Base-by-base conservation (phyloP, 441 rosid genomes). In the Iberis amara region DNA sequence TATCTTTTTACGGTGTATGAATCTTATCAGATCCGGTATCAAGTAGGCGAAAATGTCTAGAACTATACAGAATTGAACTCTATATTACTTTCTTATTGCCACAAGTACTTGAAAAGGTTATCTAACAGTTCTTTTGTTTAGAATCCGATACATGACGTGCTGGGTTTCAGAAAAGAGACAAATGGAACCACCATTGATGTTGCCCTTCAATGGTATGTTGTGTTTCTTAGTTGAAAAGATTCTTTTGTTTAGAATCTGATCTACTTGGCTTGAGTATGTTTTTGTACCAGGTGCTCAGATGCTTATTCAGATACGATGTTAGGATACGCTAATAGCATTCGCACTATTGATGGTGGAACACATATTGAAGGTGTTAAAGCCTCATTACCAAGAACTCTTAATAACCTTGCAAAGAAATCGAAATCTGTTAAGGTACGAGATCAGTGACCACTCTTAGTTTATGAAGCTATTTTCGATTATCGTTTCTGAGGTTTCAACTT, bases 281-380 rank as follows among this genome's bases (percentile, higher is more conserved):
- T 10, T 35, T 15, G 21, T 33, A 18, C 63, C 37, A 89, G 94
- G 97, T 89, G 81, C 70, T 73, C 76, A 11, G 95, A 89, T 79
- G 88, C 85, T 66, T 89, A 86, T 68, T 77, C 90, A 40, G 92
- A 89, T 64, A 86, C 79, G 44, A 59, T 83, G 65, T 62, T 89
- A 11, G 31, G 97, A 42, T 89, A 82, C 65, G 94, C 89, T 21
- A 89, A 89, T 70, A 79, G 90, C 73, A 83, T 86, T 45, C 82
- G 82, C 3, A 86, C 95, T 28, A 51, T 72, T 72, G 96, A 85
- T 75, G 97, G 94, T 64, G 90, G 94, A 38, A 89, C 89, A 38
- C 94, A 89, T 58, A 80, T 51, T 57, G 96, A 89, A 11, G 97
- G 97, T 61, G 69, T 80, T 36, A 89, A 82, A 75, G 76, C 80